Conservation (phyloP, 2,329 filamentous ascomycete species). For the Daldinia eschscholtzii region DNA sequence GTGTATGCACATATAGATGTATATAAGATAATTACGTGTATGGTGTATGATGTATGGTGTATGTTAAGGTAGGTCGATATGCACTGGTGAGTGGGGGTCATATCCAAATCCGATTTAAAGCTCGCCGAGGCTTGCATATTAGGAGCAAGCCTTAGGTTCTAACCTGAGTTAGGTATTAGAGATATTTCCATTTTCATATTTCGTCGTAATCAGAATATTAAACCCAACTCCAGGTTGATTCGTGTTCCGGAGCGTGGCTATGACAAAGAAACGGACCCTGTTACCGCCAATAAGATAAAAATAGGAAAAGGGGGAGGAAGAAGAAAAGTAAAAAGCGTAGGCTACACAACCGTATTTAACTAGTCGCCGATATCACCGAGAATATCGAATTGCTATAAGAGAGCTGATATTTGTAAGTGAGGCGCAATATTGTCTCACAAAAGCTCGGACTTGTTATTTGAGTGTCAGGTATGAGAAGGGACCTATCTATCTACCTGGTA, state of each 20-base stretch:
- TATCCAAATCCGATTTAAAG: constrained; percentile 2
- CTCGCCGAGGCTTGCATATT: constrained; percentile 11
- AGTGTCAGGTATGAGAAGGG: neutral
- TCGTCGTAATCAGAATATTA: neutral
- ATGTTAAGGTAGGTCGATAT: neutral
- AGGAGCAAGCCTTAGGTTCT: neutral
- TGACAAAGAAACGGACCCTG: constrained; percentile 1
- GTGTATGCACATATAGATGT: neutral
- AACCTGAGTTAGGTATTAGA: neutral
- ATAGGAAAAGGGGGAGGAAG: constrained; percentile 8
- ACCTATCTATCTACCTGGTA: neutral
- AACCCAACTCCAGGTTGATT: neutral
- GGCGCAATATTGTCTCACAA: constrained; percentile 5
- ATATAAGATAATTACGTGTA: neutral
- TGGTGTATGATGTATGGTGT: too few relatives aligned
- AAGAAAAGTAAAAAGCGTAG: constrained; percentile 3
- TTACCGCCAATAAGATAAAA: neutral
- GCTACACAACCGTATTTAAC: neutral
- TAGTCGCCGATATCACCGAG: constrained; percentile 8
- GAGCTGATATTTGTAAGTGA: constrained; percentile 1
- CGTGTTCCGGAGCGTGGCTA: neutral
- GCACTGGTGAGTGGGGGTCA: constrained; percentile 8
- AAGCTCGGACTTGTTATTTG: neutral
- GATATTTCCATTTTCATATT: neutral
- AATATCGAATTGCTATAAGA: neutral